Base-by-base conservation (phyloP, 164 flowering plant genomes). In the Echeveria elegans region DNA sequence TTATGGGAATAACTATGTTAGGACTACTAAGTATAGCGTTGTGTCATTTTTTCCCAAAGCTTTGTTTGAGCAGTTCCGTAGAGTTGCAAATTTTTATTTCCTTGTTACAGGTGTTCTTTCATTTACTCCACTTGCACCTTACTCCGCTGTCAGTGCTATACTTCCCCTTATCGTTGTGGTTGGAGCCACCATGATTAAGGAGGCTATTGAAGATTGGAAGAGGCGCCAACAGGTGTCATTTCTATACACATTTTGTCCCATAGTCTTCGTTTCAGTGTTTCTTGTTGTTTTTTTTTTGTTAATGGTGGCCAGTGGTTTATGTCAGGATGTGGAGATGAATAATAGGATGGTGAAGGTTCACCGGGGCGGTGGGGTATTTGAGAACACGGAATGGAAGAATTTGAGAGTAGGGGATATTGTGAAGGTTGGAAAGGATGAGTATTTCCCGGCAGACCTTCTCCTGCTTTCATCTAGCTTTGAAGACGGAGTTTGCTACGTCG, bases 401-500 rank as follows among this genome's bases (percentile, higher is more conserved):
- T 78, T 94, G 68, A 79, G 76, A 73, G 98, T 94, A 32, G 98
- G 98, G 53, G 87, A 94, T 71, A 68, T 91, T 62, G 96, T 91
- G 71, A 91, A 82, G 77, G 90, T 94, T 48, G 82, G 79, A 70
- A 91, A 91, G 74, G 95, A 94, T 77, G 77, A 81, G 9, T 94
- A 83, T 75, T 94, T 94, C 69, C 98, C 98, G 31, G 89, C 97
- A 29, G 98, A 94, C 66, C 84, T 94, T 47, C 70, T 91, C 28
- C 79, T 94, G 79, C 88, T 94, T 68, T 90, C 98, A 5, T 93
- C 98, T 8, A 83, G 90, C 70, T 88, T 84, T 66, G 97, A 88
- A 5, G 98, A 94, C 74, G 88, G 84, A 30, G 63, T 86, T 26
- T 94, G 98, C 80, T 94, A 94, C 71, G 97, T 94, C n/a, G 97